Conservation (phyloP, 192 early-diverging fungal species). For the Jimgerdemannia lactiflua region DNA sequence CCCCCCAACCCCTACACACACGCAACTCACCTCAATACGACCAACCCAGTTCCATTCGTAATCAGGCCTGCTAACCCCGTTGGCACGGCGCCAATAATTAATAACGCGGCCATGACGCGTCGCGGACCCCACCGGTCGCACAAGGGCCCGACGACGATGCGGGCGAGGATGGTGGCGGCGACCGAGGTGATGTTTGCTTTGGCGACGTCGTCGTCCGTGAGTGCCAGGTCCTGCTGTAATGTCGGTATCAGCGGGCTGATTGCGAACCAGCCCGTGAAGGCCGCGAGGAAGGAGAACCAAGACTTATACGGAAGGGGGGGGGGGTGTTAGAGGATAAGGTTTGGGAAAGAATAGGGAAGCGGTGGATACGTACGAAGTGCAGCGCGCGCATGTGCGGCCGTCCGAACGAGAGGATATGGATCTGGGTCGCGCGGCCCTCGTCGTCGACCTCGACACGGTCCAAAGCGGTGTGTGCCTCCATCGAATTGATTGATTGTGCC, state of each 20-base stretch:
- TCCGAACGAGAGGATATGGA: too few relatives aligned
- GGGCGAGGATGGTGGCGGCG: conserved; percentile 9
- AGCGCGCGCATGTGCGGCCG: too few relatives aligned
- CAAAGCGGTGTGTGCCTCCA: too few relatives aligned
- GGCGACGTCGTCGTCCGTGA: conserved; percentile 39
- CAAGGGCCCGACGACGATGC: conserved; percentile 36
- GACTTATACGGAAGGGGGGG: conserved; percentile 4
- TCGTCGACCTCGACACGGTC: too few relatives aligned
- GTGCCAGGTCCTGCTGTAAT: conserved; percentile 48
- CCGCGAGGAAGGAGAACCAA: conserved; percentile 42
- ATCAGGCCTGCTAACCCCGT: conserved; percentile 42
- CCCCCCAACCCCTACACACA: too few relatives aligned
- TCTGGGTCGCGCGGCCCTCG: too few relatives aligned
- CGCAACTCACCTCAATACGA: conserved; percentile 20
- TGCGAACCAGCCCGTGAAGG: conserved; percentile 57
- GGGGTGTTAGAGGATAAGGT: too few relatives aligned
- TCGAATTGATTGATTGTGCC: too few relatives aligned
- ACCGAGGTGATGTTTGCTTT: conserved; percentile 28
- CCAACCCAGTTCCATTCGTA: conserved; percentile 39
- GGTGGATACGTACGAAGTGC: too few relatives aligned
- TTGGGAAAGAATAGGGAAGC: too few relatives aligned
- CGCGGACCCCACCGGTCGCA: conserved; percentile 45
- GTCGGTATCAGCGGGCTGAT: conserved; percentile 53
- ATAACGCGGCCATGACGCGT: conserved; percentile 51
- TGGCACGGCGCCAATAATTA: conserved; percentile 54